Evolutionary conservation across 805 yeast genomes (phyloP).

Genomic region (Ascoidea asiatica): DNA sequence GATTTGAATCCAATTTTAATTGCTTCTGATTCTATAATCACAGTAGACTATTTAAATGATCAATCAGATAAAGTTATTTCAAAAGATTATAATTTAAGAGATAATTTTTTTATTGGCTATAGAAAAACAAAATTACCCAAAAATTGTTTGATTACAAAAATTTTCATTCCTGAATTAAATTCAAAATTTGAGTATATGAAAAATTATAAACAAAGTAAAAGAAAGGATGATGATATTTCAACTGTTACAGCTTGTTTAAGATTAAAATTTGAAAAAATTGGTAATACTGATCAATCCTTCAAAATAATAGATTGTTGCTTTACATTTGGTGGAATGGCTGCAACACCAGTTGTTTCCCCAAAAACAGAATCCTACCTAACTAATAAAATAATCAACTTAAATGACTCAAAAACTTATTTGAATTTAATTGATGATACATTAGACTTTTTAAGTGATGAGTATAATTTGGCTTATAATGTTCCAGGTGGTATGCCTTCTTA

Average conservation of each 20-base stretch:
- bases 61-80: slow-evolving; percentile 13
- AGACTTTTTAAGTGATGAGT: slow-evolving; percentile 19
- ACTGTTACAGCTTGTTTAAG: slow-evolving; percentile 30
- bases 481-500: slow-evolving; percentile 38
- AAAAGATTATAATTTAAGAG: slow-evolving; percentile 19
- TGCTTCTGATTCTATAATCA: slow-evolving; percentile 25
- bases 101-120: slow-evolving; percentile 29
- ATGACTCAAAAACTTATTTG: slow-evolving; percentile 1
- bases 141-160: slow-evolving; percentile 20
- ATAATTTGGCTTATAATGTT: slow-evolving; percentile 25
- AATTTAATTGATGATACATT: slow-evolving; percentile 8
- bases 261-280: slow-evolving; percentile 13
- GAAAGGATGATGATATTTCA: slow-evolving; percentile 37
- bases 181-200: slow-evolving; percentile 22
- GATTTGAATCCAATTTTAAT: slow-evolving; percentile 33
- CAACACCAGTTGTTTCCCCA: slow-evolving; percentile 26
- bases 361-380: slow-evolving; percentile 20
- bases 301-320: slow-evolving; percentile 14
- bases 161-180: slow-evolving; percentile 26
- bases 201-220: slow-evolving; percentile 30
- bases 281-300: slow-evolving; percentile 8
- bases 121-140: slow-evolving; percentile 26
- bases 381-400: slow-evolving; percentile 3
- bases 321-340: slow-evolving; percentile 36
- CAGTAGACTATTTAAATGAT: slow-evolving; percentile 19